phyloP scores from a whole-genome alignment of 2,329 filamentous ascomycete species.

The Colletotrichum sojae region DNA sequence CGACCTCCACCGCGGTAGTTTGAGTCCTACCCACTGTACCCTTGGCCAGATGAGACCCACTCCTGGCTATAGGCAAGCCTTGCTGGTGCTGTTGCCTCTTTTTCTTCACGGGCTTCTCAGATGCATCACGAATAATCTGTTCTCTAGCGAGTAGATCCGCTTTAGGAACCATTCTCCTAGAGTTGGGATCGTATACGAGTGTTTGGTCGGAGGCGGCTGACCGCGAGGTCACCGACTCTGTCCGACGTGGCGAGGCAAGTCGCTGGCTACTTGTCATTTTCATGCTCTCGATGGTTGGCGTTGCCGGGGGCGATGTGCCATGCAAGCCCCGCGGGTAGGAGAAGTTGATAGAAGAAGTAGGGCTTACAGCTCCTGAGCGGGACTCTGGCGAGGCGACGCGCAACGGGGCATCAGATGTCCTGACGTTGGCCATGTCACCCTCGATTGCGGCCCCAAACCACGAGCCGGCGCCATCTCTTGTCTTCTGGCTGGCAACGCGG shows the following conservation, averaged over 20 bases:
- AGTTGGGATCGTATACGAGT: slow-evolving; percentile 76
- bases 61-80: slow-evolving; percentile 48
- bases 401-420: slow-evolving; percentile 60
- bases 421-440: slow-evolving; percentile 61
- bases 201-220: slow-evolving; percentile 53
- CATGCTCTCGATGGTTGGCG: slow-evolving; percentile 44
- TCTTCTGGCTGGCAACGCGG: slow-evolving; percentile 67
- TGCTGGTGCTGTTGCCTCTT: slow-evolving; percentile 56
- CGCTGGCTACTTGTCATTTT: slow-evolving; percentile 43
- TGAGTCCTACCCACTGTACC: slow-evolving; percentile 68
- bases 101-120: slow-evolving; percentile 56
- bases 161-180: slow-evolving; percentile 72
- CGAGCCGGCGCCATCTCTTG: slow-evolving; percentile 57
- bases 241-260: slow-evolving; percentile 45
- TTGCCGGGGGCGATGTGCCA: slow-evolving; percentile 56
- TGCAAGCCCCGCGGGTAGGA: slow-evolving; percentile 67
- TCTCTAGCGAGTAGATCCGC: slow-evolving; percentile 60
- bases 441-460: slow-evolving; percentile 65
- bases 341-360: slow-evolving; percentile 69
- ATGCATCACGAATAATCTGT: slow-evolving; percentile 55
- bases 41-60: slow-evolving; percentile 62
- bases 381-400: slow-evolving; percentile 50
- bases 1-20: slow-evolving; percentile 60
- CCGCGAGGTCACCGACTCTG: slow-evolving; percentile 44
- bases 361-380: slow-evolving; percentile 62